phyloP scores from a whole-genome alignment of 352 stramenopile genomes.

The Phytophthora sp. region DNA sequence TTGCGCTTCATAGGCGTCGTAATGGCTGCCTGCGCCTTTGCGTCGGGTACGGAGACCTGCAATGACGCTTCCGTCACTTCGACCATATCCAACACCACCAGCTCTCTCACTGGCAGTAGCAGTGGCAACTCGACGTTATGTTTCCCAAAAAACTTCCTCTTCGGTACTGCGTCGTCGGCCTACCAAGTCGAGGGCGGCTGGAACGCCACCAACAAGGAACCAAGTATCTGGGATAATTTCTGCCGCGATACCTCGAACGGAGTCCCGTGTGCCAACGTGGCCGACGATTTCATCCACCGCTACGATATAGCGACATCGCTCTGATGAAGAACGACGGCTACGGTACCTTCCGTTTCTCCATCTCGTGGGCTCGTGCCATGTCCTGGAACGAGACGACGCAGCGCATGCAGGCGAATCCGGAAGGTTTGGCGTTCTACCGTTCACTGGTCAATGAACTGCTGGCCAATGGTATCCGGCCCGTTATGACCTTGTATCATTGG shows the following conservation, averaged over 20 bases:
- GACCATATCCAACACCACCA: not conserved
- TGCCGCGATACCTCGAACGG: conserved; percentile 60
- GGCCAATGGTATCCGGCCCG: conserved; percentile 77
- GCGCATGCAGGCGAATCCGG: conserved; percentile 66
- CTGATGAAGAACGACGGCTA: conserved; percentile 92
- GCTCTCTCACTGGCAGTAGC: conserved; percentile 1
- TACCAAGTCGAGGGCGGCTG: conserved; percentile 95
- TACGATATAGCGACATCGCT: conserved; percentile 90
- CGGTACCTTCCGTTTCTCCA: conserved; percentile 90
- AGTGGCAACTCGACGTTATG: conserved; percentile 34
- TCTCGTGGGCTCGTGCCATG: conserved; percentile 90
- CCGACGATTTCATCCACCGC: conserved; percentile 93
- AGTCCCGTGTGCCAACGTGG: conserved; percentile 89
- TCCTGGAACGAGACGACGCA: conserved; percentile 65
- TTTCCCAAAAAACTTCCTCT: conserved; percentile 82
- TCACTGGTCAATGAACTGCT: conserved; percentile 86
- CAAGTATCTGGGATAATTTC: conserved; percentile 95
- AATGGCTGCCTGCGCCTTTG: not conserved
- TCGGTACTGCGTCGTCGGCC: conserved; percentile 87
- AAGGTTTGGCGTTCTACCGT: conserved; percentile 87
- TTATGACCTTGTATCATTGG: conserved; percentile 96
- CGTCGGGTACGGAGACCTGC: conserved; percentile 14
- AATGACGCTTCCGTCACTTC: conserved; percentile 6
- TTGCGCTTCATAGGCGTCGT: conserved; percentile 6
- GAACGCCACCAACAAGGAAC: conserved; percentile 79